Percentiles rank a stretch among this genome's conserved stretches.
Conservation (phyloP, 2,329 filamentous ascomycete species). For the Ophiostoma pallidulum region DNA sequence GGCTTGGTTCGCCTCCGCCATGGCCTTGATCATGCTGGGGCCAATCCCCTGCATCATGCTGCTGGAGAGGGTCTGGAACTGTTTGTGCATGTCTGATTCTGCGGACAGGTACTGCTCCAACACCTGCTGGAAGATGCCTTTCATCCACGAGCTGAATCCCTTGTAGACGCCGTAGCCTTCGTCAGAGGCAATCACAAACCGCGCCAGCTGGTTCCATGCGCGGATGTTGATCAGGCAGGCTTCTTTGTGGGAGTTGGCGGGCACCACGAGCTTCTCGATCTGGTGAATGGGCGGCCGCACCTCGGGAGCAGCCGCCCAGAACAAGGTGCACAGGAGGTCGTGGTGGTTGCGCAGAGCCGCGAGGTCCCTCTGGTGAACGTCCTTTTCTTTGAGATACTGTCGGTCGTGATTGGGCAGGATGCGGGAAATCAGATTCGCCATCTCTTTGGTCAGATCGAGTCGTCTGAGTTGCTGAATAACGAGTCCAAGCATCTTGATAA, state of each 20-base stretch:
- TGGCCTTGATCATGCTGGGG: slow-evolving; percentile 36
- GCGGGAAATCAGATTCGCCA: slow-evolving; percentile 51
- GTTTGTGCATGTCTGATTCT: slow-evolving; percentile 46
- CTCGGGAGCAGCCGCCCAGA: slow-evolving; percentile 51
- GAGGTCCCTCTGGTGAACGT: slow-evolving; percentile 49
- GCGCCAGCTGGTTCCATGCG: slow-evolving; percentile 53
- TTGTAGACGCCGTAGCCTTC: slow-evolving; percentile 33
- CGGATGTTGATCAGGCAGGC: slow-evolving; percentile 55
- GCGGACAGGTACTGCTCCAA: slow-evolving; percentile 49
- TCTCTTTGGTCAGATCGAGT: slow-evolving; percentile 43
- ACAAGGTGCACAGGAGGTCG: slow-evolving; percentile 56
- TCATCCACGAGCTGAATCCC: slow-evolving; percentile 48
- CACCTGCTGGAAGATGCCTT: slow-evolving; percentile 46
- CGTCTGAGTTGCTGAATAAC: slow-evolving; percentile 43
- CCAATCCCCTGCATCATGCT: slow-evolving; percentile 34
- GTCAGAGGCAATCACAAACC: slow-evolving; percentile 44
- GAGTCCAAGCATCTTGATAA: slow-evolving; percentile 53
- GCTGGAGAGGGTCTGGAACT: slow-evolving; percentile 40
- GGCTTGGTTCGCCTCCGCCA: slow-evolving; percentile 43
- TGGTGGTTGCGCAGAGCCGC: slow-evolving; percentile 59
- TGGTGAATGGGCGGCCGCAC: slow-evolving; percentile 43
- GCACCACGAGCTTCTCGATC: slow-evolving; percentile 50
- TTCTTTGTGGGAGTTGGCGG: slow-evolving; percentile 54
- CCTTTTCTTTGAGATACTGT: slow-evolving; percentile 54
- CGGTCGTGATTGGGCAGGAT: slow-evolving; percentile 57